Evolutionary conservation across 1,284 basidiomycete species (phyloP), one percentile per base, ranked within the genome.

Genomic region (Cryptococcus sp.): DNA sequence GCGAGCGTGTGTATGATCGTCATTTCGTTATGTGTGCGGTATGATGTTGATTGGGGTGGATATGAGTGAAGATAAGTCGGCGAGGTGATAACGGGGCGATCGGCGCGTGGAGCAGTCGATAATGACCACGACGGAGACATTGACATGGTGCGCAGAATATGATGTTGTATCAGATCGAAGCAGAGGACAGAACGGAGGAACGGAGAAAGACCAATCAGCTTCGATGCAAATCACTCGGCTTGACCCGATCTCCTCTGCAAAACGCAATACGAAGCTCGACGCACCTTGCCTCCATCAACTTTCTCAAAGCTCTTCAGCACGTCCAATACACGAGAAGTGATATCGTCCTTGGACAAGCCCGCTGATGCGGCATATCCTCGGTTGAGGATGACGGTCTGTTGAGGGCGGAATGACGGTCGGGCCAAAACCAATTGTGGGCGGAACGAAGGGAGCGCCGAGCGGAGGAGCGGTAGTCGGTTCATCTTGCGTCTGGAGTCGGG

Each of bases 231-330:
- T 22, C 41, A 44, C 3, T 44, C 41, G 22, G 4, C 41, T n/a
- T 16, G 8, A 22, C 3, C 41, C 41, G n/a, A 44, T 44, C 22
- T 44, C 22, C 29, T 34, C 3, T 34, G 8, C 29, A 13, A 34
- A 10, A 43, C 15, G 6, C 15, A 22, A 39, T 13, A 22, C 0
- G 13, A 19, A 3, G 10, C 41, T 7, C 13, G 37, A 72, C 81
- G 53, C 61, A 93, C 93, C 85, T 97, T 96, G 59, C 82, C 78
- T 20, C 81, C 80, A 78, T 96, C 86, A 55, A 98, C 91, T 82
- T 97, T 98, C 80, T 99, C 96, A 76, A 97, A 98, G 29, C 88
- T 87, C 80, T 91, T 91, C 76, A 99, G 81, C 51, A 98, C 89
- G 59, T 93, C 88, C 63, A 94, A 75, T 54, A 99, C 85, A 69